phyloP scores from a whole-genome alignment of 768 basidiomycete species.

The Sarcodon sp. region DNA sequence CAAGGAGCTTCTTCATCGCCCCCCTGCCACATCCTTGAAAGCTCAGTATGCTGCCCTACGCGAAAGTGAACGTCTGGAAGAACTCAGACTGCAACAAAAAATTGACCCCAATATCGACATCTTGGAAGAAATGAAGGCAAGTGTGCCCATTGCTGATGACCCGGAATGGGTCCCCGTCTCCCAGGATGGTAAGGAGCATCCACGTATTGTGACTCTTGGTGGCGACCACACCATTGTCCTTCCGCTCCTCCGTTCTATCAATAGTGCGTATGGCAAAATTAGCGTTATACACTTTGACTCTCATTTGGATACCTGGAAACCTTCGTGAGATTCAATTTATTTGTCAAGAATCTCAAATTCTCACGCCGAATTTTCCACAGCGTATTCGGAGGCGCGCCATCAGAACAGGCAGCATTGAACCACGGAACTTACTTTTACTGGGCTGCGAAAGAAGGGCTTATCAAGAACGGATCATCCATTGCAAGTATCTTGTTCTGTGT shows the following conservation, averaged over 20 bases:
- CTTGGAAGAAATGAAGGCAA: too few relatives aligned
- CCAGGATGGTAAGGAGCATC: constrained; percentile 62
- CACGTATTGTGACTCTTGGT: constrained; percentile 71
- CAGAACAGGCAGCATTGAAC: constrained; percentile 62
- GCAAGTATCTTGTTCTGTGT: constrained; percentile 44
- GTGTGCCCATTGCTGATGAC: constrained; percentile 31
- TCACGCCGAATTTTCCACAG: too few relatives aligned
- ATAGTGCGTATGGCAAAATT: constrained; percentile 68
- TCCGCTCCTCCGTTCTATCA: constrained; percentile 52
- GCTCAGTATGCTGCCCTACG: too few relatives aligned
- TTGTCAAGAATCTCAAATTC: too few relatives aligned
- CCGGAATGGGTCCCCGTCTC: constrained; percentile 43
- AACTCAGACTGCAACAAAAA: too few relatives aligned
- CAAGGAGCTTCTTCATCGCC: constrained; percentile 53
- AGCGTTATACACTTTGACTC: constrained; percentile 84
- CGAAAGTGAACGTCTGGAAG: too few relatives aligned
- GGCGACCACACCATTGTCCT: constrained; percentile 82
- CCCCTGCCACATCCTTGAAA: constrained; percentile 39
- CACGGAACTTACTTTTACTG: constrained; percentile 90
- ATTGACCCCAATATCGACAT: too few relatives aligned
- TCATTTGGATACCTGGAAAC: constrained; percentile 74
- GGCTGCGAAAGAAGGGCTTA: constrained; percentile 73
- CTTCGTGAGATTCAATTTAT: constrained; percentile 16
- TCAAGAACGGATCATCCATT: constrained; percentile 69
- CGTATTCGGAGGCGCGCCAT: constrained; percentile 65